A percentile compares a stretch with the other conserved stretches of the same genome.
Evolutionary conservation across 2,329 filamentous ascomycete genomes (phyloP).

Genomic region (Fusarium guadeloupense): DNA sequence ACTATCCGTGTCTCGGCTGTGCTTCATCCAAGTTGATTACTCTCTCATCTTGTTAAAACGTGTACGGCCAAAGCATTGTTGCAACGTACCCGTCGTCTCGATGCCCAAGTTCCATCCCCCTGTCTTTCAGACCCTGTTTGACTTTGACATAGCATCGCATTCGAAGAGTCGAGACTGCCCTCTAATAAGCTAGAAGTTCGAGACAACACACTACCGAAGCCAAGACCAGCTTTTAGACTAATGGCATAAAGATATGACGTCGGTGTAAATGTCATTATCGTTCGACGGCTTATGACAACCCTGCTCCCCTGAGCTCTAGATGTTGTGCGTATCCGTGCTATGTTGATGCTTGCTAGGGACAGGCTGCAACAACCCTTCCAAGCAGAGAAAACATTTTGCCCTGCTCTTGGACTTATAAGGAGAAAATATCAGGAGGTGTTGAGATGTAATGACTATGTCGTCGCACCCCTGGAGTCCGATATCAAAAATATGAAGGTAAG

Average conservation of each 20-base stretch:
- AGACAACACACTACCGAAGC: constrained; percentile 27
- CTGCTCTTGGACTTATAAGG: not conserved
- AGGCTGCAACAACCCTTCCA: not conserved
- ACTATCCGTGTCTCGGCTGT: not conserved
- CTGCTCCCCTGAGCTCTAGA: constrained; percentile 1
- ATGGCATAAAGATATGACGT: constrained; percentile 28
- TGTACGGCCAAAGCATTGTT: not conserved
- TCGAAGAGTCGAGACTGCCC: constrained; percentile 32
- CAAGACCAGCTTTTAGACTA: constrained; percentile 19
- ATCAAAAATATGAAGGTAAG: not conserved
- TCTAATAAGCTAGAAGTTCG: constrained; percentile 25
- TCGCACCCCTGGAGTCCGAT: not conserved
- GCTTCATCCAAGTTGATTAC: not conserved
- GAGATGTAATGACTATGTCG: not conserved
- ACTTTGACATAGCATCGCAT: constrained; percentile 11
- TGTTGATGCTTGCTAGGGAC: not conserved
- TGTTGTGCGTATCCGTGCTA: not conserved
- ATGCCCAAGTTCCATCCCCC: constrained; percentile 11
- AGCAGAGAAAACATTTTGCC: not conserved
- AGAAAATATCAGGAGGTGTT: not conserved
- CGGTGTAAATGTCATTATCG: constrained; percentile 9
- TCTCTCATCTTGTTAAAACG: not conserved
- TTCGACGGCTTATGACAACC: not conserved
- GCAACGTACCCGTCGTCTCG: not conserved
- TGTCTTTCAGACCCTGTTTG: constrained; percentile 17